Evolutionary conservation across 148 eudicot species (phyloP), one percentile per base, ranked within the genome.

Genomic region (Camellia granthamiana): DNA sequence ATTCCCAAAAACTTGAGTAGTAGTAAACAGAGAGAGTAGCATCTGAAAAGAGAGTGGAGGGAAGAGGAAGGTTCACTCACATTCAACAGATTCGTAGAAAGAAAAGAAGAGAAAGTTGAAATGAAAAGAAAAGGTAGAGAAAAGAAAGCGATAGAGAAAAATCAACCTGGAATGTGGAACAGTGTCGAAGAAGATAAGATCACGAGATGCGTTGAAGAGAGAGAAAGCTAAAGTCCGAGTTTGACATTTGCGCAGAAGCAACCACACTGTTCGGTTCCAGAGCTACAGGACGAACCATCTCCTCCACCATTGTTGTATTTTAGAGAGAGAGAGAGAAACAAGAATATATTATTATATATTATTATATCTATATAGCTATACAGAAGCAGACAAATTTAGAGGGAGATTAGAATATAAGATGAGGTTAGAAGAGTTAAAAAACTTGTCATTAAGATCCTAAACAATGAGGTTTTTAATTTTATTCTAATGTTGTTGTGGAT

Each of bases 371-470:
- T 68, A 7, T 68, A 18, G 14, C 10, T 9, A 13, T 4, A 54
- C 73, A 67, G 73, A 44, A 66, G 14, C 55, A 81, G 79, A 75
- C 79, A 76, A 81, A 43, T 75, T 69, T 21, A 14, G 76, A 77
- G 70, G 43, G 84, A 30, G 38, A 30, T 30, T 30, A 76, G 76
- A 56, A n/a, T 46, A 13, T 61, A 15, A 19, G 1, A 2, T 42
- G 18, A 10, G 30, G 56, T 38, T 43, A 58, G 6, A 13, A 19
- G 77, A 2, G 10, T 10, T 66, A 3, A 61, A 0, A 13, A 21
- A 59, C n/a, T 12, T 15, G 38, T 18, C 5, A 52, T 3, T 59
- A 71, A 61, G n/a, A 41, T 16, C 54, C 38, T 21, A 70, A 14
- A 42, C 14, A 71, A 30, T 21, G 16, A 63, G 1, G 62, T 15